phyloP scores from a whole-genome alignment of 805 yeast genomes.

The Sugiyamaella lignohabitans region DNA sequence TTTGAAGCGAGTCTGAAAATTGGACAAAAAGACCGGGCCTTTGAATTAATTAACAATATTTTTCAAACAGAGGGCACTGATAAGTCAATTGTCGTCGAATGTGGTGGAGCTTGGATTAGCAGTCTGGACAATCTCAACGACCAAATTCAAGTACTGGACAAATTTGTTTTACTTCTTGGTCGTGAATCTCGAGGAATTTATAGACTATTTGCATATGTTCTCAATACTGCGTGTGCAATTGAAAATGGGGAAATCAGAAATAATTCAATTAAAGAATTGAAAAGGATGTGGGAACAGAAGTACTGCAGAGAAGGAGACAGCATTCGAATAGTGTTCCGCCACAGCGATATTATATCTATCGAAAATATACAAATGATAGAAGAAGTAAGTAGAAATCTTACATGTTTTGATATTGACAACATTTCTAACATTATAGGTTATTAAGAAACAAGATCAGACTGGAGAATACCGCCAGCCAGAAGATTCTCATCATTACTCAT shows the following conservation, averaged over 20 bases:
- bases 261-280: neutral
- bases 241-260: neutral
- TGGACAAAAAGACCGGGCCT: neutral
- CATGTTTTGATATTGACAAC: no score
- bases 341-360: neutral
- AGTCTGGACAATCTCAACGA: neutral
- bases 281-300: neutral
- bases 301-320: neutral
- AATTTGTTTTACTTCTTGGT: neutral
- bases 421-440: no score
- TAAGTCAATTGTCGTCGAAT: neutral
- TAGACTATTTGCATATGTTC: constrained; percentile 3
- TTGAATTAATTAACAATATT: neutral
- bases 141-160: neutral
- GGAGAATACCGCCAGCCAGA: no score
- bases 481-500: no score
- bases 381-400: neutral
- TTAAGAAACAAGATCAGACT: no score
- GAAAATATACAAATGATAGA: neutral
- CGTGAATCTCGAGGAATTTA: constrained; percentile 3
- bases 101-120: neutral
- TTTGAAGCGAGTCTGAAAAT: neutral
- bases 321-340: neutral
- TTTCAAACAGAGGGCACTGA: neutral
- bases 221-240: neutral